Evolutionary conservation across 176 grass and related monocot genomes (phyloP), one percentile per base, ranked within the genome.

Genomic region (Chrysopogon serrulatus): DNA sequence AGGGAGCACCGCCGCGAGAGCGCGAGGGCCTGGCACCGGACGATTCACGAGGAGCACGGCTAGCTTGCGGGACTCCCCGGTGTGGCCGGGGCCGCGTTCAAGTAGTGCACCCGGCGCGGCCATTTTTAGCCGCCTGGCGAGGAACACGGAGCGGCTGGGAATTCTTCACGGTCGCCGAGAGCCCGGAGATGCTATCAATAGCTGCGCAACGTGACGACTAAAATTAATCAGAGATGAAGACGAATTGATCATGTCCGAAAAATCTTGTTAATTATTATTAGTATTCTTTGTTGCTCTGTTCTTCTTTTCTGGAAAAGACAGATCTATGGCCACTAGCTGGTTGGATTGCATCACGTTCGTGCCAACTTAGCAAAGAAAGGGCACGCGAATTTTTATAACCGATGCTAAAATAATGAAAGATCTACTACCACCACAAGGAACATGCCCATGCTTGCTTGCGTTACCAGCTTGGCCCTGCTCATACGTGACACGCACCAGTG

Each of bases 1-100:
- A 26, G 56, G 68, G 84, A 84, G 68, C 84, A 73, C 78, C 32
- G 84, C 84, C 80, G 68, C 89, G 71, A 3, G 17, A 73, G 28
- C 3, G 70, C 89, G 61, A 74, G 84, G 66, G 67, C 85, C 68
- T 68, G 80, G 47, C 80, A 68, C 84, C 81, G 70, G 68, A 82
- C n/a, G n/a, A n/a, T n/a, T 54, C 66, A 78, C 39, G 35, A 61
- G 84, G 84, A 74, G 68, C 84, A 48, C 69, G 79, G 80, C 84
- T 74, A 65, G 68, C 39, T 47, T 80, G 80, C 44, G 45, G 57
- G 17, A 24, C 48, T 74, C 89, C 34, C 8, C 2, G 37, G 36
- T 2, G 31, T 17, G 10, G 39, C 1, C 51, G 43, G 32, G 41
- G 1, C 6, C 14, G 60, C 67, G 85, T 68, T 80, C 68, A 87